These are phyloP conservation scores for Penstemon davidsonii DNA, from an alignment of 257 asterid genomes.

Conservation along the genomic window DNA sequence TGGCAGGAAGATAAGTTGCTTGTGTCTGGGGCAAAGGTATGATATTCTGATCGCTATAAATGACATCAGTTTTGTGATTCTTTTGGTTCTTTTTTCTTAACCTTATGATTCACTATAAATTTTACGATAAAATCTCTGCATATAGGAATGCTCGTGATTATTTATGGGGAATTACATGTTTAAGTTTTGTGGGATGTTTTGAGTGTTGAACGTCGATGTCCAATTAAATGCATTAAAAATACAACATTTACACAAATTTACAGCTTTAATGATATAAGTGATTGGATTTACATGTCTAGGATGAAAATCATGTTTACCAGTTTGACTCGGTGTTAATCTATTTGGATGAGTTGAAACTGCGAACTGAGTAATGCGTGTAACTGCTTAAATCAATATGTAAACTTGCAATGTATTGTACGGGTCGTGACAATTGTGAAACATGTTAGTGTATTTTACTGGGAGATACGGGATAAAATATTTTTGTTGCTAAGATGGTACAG, in stretches of 20 bases:
- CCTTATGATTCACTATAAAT: not conserved
- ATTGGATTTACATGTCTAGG: not conserved
- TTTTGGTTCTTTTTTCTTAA: not conserved
- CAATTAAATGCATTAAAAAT: not conserved
- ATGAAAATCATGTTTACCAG: conserved; percentile 10
- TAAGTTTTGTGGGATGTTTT: not conserved
- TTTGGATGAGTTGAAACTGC: not conserved
- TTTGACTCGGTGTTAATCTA: not conserved
- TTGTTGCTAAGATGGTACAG: conserved; percentile 12
- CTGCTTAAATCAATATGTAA: not conserved
- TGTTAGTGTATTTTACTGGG: conserved; percentile 11
- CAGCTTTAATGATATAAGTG: conserved; percentile 8
- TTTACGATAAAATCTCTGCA: not conserved
- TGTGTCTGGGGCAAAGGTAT: conserved; percentile 45
- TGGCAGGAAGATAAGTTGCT: conserved; percentile 33
- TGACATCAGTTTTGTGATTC: not conserved
- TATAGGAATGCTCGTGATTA: not conserved
- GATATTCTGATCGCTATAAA: conserved; percentile 15
- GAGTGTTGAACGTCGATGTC: conserved; percentile 7
- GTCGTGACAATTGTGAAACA: not conserved
- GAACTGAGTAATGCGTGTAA: conserved; percentile 7
- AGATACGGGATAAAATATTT: not conserved
- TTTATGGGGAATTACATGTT: not conserved
- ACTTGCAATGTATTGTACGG: not conserved
- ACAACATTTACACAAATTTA: not conserved